A percentile compares a stretch with the other conserved stretches of the same genome.
phyloP scores from a whole-genome alignment of 2,329 filamentous ascomycete species.

The Hypoxylon rubiginosum region DNA sequence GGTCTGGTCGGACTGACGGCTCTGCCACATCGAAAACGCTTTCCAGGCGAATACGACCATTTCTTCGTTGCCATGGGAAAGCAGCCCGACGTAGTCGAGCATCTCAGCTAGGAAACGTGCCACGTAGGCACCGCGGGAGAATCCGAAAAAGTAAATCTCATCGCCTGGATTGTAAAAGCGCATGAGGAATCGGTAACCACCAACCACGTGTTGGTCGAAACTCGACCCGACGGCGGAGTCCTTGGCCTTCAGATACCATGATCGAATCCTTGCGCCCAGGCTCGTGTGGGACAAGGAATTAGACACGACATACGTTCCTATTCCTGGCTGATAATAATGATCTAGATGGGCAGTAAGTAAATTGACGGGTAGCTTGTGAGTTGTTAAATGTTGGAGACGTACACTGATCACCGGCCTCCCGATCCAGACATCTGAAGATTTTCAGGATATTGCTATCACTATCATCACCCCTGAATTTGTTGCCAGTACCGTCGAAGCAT shows the following conservation, averaged over 20 bases:
- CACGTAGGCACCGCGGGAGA: constrained; percentile 79
- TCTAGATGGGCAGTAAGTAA: constrained; percentile 48
- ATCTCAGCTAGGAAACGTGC: constrained; percentile 84
- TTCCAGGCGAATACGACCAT: constrained; percentile 89
- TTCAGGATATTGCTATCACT: constrained; percentile 77
- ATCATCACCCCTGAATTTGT: constrained; percentile 73
- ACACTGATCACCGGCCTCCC: constrained; percentile 72
- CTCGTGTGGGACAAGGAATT: constrained; percentile 71
- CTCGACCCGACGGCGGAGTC: constrained; percentile 85
- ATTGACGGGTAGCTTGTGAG: background rate
- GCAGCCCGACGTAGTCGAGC: constrained; percentile 84
- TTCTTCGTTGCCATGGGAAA: constrained; percentile 87
- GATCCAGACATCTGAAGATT: constrained; percentile 77
- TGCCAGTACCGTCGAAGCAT: constrained; percentile 74
- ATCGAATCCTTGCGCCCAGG: constrained; percentile 68
- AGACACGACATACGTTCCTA: constrained; percentile 79
- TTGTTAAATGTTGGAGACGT: constrained; percentile 32
- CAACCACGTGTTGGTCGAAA: constrained; percentile 86
- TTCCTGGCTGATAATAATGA: constrained; percentile 77
- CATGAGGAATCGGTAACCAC: constrained; percentile 85
- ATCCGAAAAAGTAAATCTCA: constrained; percentile 80
- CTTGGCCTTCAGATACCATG: constrained; percentile 79
- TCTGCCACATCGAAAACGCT: constrained; percentile 81
- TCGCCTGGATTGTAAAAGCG: constrained; percentile 75
- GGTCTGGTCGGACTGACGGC: constrained; percentile 61